phyloP scores from a whole-genome alignment of 805 yeast species.

The Starmerella sp. region DNA sequence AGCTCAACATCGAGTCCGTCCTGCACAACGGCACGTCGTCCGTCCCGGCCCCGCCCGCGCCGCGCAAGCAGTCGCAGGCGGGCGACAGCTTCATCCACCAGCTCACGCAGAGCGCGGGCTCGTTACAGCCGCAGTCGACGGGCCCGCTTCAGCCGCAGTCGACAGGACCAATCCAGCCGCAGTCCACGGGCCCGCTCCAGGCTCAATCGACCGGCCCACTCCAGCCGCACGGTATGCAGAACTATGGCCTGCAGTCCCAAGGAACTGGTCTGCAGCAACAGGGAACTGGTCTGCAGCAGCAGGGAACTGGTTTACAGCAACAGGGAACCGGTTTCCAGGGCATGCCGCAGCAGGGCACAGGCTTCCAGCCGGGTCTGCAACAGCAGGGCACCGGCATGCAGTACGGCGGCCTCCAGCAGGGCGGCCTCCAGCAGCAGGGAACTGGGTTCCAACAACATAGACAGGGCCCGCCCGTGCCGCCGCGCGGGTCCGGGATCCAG shows the following conservation, averaged over 20 bases:
- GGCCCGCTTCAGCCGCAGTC: slow-evolving; percentile 3
- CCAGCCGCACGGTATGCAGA: background rate
- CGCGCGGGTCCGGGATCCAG: background rate
- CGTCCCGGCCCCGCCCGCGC: slow-evolving; percentile 37
- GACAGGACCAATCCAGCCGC: background rate
- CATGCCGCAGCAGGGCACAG: background rate
- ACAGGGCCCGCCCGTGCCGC: slow-evolving; percentile 2
- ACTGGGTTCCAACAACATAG: slow-evolving; percentile 4
- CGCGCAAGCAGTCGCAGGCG: slow-evolving; percentile 19
- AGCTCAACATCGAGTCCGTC: slow-evolving; percentile 69
- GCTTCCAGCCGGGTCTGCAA: slow-evolving; percentile 2
- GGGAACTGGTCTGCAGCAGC: background rate
- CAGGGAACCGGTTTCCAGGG: background rate
- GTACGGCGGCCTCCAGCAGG: background rate
- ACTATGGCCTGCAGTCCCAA: background rate
- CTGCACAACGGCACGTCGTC: slow-evolving; percentile 48
- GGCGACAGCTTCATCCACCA: slow-evolving; percentile 23
- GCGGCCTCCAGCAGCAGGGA: background rate
- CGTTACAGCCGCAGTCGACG: slow-evolving; percentile 2
- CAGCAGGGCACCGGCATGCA: background rate
- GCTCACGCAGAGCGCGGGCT: slow-evolving; percentile 8
- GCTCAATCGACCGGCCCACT: background rate
- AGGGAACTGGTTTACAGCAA: background rate
- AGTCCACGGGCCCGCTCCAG: background rate
- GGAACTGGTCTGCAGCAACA: background rate